A percentile compares a stretch with the other conserved stretches of the same genome.
Conservation (phyloP, 2,329 filamentous ascomycete genomes). For the Neofusicoccum ribis region DNA sequence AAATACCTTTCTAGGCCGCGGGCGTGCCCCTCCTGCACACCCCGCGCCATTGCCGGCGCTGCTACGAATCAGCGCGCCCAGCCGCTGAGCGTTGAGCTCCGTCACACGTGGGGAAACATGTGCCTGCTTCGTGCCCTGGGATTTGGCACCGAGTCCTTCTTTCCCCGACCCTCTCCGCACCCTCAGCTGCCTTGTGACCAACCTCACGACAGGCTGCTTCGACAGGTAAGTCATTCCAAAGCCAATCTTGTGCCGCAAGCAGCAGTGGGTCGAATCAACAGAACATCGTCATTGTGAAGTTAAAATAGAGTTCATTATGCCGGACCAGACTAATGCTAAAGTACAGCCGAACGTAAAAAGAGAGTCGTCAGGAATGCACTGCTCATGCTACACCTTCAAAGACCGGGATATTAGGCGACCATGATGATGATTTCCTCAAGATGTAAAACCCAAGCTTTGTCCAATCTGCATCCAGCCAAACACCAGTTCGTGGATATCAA, state of each 20-base stretch:
- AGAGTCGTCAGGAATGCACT: constrained; percentile 11
- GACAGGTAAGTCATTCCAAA: background rate
- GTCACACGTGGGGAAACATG: constrained; percentile 15
- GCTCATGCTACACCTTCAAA: constrained; percentile 9
- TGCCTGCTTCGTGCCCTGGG: background rate
- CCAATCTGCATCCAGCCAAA: constrained; percentile 12
- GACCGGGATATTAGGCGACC: constrained; percentile 16
- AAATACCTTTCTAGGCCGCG: background rate
- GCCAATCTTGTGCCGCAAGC: too few species aligned
- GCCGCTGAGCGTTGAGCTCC: constrained; percentile 7
- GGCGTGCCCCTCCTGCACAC: background rate
- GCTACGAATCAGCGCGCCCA: background rate
- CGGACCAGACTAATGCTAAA: background rate
- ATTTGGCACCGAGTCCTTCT: background rate
- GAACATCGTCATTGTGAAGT: background rate
- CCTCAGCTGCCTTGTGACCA: background rate
- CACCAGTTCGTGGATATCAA: constrained; percentile 15
- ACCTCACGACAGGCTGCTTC: background rate
- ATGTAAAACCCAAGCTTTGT: background rate
- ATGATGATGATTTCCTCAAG: background rate
- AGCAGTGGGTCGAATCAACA: background rate
- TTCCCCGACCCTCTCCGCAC: background rate
- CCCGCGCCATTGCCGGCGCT: background rate
- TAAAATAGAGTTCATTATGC: constrained; percentile 1
- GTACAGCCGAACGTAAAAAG: constrained; percentile 3